Conservation (phyloP, 768 basidiomycete genomes). For the Suillus plorans region DNA sequence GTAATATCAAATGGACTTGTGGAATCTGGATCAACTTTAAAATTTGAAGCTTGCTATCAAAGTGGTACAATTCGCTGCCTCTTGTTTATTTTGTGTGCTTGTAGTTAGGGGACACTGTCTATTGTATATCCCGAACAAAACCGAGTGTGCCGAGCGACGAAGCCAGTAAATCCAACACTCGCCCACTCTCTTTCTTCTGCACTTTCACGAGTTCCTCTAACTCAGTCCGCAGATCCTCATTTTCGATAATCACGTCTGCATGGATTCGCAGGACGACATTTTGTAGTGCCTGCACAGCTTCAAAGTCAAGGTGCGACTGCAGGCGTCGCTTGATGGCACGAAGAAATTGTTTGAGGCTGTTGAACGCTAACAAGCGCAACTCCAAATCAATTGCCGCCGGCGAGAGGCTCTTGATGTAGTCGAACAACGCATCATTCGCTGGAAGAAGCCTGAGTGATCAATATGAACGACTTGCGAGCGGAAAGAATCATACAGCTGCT, state of each 20-base stretch:
- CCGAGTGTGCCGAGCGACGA: conserved; percentile 73
- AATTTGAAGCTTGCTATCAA: neutral
- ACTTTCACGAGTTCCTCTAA: conserved; percentile 60
- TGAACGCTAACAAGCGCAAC: conserved; percentile 72
- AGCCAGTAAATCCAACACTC: conserved; percentile 73
- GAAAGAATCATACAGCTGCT: conserved; percentile 63
- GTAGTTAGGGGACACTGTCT: conserved; percentile 31
- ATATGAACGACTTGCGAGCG: conserved; percentile 4
- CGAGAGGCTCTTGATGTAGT: conserved; percentile 79
- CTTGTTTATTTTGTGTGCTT: neutral
- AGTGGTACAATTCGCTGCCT: neutral
- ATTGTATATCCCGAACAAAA: conserved; percentile 64
- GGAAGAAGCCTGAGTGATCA: conserved; percentile 7
- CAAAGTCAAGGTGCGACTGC: conserved; percentile 83
- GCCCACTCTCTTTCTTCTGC: conserved; percentile 75
- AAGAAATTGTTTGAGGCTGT: conserved; percentile 68
- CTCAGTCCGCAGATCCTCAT: conserved; percentile 57
- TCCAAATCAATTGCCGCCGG: conserved; percentile 93
- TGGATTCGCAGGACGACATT: conserved; percentile 84
- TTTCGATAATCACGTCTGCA: conserved; percentile 74
- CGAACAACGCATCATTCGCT: conserved; percentile 81
- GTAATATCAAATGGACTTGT: neutral
- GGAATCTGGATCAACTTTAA: too few species aligned
- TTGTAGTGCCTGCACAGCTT: conserved; percentile 88
- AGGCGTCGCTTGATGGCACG: conserved; percentile 72